Percentiles rank a stretch among this genome's conserved stretches.
Evolutionary conservation across 768 basidiomycete genomes (phyloP).

Genomic region (Hygrocybe coccinea): DNA sequence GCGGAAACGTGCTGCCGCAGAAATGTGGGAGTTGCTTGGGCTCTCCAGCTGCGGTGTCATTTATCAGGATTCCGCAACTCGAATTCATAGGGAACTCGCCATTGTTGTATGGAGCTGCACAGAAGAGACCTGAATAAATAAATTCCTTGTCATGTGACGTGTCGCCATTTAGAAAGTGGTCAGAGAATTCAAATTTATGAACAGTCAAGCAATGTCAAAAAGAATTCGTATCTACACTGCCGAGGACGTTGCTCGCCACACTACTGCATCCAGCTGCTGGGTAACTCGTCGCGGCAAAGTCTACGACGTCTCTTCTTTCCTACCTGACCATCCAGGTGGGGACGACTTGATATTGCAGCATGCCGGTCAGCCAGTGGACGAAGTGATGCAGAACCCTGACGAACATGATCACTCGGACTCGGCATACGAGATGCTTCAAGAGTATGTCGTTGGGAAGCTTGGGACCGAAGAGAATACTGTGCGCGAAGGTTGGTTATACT

Average conservation of each 20-base stretch:
- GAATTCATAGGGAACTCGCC: too few relatives aligned
- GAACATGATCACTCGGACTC: conserved; percentile 88
- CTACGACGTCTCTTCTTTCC: conserved; percentile 83
- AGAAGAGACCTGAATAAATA: too few relatives aligned
- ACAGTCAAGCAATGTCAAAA: conserved; percentile 47
- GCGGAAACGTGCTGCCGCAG: conserved; percentile 2
- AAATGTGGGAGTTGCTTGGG: not conserved
- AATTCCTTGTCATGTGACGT: too few relatives aligned
- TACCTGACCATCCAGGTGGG: conserved; percentile 89
- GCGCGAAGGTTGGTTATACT: conserved; percentile 58
- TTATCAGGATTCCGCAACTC: not conserved
- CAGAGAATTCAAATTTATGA: too few relatives aligned
- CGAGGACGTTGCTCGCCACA: conserved; percentile 70
- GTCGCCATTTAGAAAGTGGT: too few relatives aligned
- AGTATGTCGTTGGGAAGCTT: conserved; percentile 79
- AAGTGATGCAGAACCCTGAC: conserved; percentile 70
- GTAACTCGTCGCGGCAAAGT: conserved; percentile 75
- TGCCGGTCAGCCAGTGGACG: conserved; percentile 80
- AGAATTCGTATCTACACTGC: conserved; percentile 68
- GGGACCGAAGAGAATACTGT: conserved; percentile 72
- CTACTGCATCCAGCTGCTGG: conserved; percentile 66
- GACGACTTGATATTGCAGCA: conserved; percentile 82
- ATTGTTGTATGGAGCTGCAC: too few relatives aligned
- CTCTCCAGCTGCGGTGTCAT: conserved; percentile 9
- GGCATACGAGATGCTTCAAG: conserved; percentile 88